Conservation (phyloP, 768 basidiomycete species). For the Mycena maculata region DNA sequence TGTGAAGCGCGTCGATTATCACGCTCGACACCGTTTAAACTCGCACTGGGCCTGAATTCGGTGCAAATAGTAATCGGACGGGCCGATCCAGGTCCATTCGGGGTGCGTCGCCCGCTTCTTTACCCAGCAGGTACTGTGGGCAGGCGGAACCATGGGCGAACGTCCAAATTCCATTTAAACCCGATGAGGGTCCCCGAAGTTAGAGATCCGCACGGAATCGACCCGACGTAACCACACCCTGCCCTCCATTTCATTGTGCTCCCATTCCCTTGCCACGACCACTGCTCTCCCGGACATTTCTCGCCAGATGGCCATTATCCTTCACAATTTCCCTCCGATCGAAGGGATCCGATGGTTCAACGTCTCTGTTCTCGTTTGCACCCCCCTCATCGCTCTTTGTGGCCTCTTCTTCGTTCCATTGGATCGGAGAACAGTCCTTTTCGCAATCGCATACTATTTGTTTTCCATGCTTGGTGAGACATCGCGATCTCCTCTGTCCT, state of each 20-base stretch:
- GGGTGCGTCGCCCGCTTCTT: slow-evolving; percentile 22
- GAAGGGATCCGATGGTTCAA: slow-evolving; percentile 82
- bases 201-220: slow-evolving; percentile 32
- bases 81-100: slow-evolving; percentile 27
- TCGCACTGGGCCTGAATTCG: slow-evolving; percentile 21
- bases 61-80: slow-evolving; percentile 24
- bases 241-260: slow-evolving; percentile 9
- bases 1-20: slow-evolving; percentile 1
- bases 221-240: slow-evolving; percentile 27
- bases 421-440: slow-evolving; percentile 66
- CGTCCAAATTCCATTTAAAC: slow-evolving; percentile 30
- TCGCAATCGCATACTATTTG: slow-evolving; percentile 78
- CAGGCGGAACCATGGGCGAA: slow-evolving; percentile 25
- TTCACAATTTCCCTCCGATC: slow-evolving; percentile 57
- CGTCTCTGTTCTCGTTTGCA: slow-evolving; percentile 72
- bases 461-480: slow-evolving; percentile 85
- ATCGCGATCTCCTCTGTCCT: slow-evolving; percentile 4
- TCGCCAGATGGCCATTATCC: slow-evolving; percentile 11
- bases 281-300: neutral
- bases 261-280: neutral
- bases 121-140: slow-evolving; percentile 17
- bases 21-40: slow-evolving; percentile 19
- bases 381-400: slow-evolving; percentile 77
- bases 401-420: slow-evolving; percentile 66
- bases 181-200: slow-evolving; percentile 31